phyloP scores from a whole-genome alignment of 495 filamentous ascomycete genomes.

The Monascus purpureus region DNA sequence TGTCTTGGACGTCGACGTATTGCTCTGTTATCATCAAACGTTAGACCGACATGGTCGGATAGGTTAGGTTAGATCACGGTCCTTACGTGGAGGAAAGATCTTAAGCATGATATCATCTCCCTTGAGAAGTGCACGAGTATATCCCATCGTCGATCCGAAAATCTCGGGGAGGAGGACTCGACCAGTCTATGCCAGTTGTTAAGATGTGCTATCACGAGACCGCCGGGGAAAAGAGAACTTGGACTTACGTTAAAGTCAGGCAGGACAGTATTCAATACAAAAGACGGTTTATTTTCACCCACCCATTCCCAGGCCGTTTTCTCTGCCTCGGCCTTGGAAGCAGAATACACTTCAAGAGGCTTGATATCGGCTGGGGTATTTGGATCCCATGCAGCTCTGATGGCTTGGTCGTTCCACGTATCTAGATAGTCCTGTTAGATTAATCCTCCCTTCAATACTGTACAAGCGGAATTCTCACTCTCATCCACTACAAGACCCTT shows the following conservation, averaged over 20 bases:
- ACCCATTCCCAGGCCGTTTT: slow-evolving; percentile 35
- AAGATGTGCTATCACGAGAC: too few relatives aligned
- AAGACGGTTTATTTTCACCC: slow-evolving; percentile 29
- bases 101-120: slow-evolving; percentile 9
- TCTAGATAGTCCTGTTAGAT: neutral
- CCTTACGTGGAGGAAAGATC: slow-evolving; percentile 14
- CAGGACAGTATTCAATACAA: slow-evolving; percentile 33
- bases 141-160: slow-evolving; percentile 11
- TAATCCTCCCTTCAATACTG: too few relatives aligned
- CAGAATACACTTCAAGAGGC: slow-evolving; percentile 27
- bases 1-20: slow-evolving; percentile 34
- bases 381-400: slow-evolving; percentile 26
- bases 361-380: slow-evolving; percentile 14
- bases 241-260: slow-evolving; percentile 22
- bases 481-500: neutral
- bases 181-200: slow-evolving; percentile 1
- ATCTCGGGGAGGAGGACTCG: slow-evolving; percentile 13
- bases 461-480: neutral
- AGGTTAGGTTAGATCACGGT: too few relatives aligned
- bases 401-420: slow-evolving; percentile 29
- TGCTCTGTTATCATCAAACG: slow-evolving; percentile 10
- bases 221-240: too few relatives aligned
- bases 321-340: slow-evolving; percentile 38
- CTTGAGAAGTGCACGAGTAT: slow-evolving; percentile 12
- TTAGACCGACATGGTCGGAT: too few relatives aligned